These are phyloP conservation scores for Cinchona pubescens DNA, from an alignment of 257 asterid genomes.

Conservation along the genomic window DNA sequence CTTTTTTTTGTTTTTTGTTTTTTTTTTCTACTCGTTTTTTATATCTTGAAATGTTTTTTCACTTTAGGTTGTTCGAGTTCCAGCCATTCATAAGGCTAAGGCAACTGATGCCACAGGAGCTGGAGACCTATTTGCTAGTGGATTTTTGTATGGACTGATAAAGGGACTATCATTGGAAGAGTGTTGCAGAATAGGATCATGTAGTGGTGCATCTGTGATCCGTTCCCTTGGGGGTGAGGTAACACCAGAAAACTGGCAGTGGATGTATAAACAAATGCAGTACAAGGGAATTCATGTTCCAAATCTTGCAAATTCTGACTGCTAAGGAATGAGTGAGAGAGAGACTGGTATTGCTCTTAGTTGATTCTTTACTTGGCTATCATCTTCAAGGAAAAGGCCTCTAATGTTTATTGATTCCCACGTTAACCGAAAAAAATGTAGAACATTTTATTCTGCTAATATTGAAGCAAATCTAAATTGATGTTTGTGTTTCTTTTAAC, in stretches of 20 bases:
- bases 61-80: slow-evolving; percentile 65
- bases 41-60: not conserved
- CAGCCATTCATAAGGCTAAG: slow-evolving; percentile 71
- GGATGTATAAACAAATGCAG: slow-evolving; percentile 92
- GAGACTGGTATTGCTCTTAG: not conserved
- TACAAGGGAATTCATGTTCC: slow-evolving; percentile 54
- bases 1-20: too few relatives aligned
- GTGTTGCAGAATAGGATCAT: slow-evolving; percentile 82
- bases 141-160: slow-evolving; percentile 86
- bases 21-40: not conserved
- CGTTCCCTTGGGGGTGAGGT: slow-evolving; percentile 94
- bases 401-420: not conserved
- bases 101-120: slow-evolving; percentile 97
- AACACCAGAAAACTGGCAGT: slow-evolving; percentile 79
- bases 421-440: not conserved
- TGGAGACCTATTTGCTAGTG: slow-evolving; percentile 94
- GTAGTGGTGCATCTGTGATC: slow-evolving; percentile 92
- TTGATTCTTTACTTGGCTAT: slow-evolving; percentile 13
- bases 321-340: not conserved
- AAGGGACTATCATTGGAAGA: slow-evolving; percentile 73
- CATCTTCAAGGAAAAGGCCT: slow-evolving; percentile 8
- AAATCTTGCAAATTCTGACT: slow-evolving; percentile 13
- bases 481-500: not conserved
- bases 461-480: not conserved
- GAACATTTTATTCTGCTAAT: not conserved